phyloP scores from a whole-genome alignment of 306 rosid genomes.

The Herpetospermum pedunculosum region DNA sequence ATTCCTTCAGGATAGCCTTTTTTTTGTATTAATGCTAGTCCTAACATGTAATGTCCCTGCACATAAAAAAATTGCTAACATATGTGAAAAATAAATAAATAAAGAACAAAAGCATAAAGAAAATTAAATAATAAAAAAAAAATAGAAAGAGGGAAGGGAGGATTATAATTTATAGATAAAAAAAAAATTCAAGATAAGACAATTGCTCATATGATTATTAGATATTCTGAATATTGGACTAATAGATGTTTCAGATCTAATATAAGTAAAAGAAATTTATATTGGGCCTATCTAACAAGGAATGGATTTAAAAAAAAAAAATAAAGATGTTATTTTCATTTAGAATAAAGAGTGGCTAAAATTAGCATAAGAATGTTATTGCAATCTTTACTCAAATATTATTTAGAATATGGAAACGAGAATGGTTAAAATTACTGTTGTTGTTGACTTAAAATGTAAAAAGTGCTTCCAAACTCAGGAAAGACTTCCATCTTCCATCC shows the following conservation, averaged over 20 bases:
- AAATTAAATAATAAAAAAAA: not conserved
- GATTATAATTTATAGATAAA: not conserved
- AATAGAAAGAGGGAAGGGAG: not conserved
- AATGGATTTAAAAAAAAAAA: not conserved
- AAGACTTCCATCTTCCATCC: not conserved
- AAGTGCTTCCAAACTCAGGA: not conserved
- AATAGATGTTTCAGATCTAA: not conserved
- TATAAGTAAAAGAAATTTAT: not conserved
- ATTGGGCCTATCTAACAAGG: not conserved
- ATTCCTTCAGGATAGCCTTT: constrained; percentile 57
- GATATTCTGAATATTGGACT: not conserved
- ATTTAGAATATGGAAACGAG: not conserved
- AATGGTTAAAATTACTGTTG: not conserved
- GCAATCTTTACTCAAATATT: not conserved
- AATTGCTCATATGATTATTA: not conserved
- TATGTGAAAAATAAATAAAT: not conserved
- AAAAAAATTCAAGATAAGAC: not conserved
- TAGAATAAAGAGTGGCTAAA: not conserved
- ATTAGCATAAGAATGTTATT: not conserved
- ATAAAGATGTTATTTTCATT: no score
- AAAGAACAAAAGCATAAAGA: not conserved
- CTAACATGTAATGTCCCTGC: constrained; percentile 90
- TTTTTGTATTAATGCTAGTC: constrained; percentile 59
- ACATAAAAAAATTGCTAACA: constrained; percentile 11
- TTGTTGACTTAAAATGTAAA: not conserved